Evolutionary conservation across 345 rosid genomes (phyloP).

Genomic region (Aethionema arabicum): DNA sequence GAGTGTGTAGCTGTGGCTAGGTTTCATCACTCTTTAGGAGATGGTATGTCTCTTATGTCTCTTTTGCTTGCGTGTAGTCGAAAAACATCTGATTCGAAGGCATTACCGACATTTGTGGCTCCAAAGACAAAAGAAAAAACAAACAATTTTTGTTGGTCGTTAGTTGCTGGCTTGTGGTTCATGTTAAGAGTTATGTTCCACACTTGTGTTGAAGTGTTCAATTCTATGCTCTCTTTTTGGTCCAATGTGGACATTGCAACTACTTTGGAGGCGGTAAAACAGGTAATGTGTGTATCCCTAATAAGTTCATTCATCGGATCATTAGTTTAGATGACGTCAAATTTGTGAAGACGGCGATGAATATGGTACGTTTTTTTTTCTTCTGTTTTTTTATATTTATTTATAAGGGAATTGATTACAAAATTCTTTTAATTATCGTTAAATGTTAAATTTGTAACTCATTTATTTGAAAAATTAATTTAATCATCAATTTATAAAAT

Average conservation of each 20-base stretch:
- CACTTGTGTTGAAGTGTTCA: slow-evolving; percentile 44
- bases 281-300: slow-evolving; percentile 4
- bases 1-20: slow-evolving; percentile 39
- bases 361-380: slow-evolving; percentile 27
- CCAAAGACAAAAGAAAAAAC: slow-evolving; percentile 10
- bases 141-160: slow-evolving; percentile 7
- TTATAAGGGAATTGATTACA: background rate
- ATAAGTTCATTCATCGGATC: slow-evolving; percentile 43
- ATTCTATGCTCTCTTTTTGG: slow-evolving; percentile 30
- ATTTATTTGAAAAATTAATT: too few relatives aligned
- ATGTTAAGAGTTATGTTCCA: slow-evolving; percentile 41
- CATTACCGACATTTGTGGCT: slow-evolving; percentile 41
- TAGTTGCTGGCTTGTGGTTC: slow-evolving; percentile 42
- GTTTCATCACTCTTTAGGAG: slow-evolving; percentile 56
- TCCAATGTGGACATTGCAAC: slow-evolving; percentile 37
- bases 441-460: too few relatives aligned
- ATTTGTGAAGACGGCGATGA: slow-evolving; percentile 21
- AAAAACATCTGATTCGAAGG: slow-evolving; percentile 47
- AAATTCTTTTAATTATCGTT: too few relatives aligned
- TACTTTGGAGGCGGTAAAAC: slow-evolving; percentile 41
- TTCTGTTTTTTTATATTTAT: too few relatives aligned
- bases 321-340: slow-evolving; percentile 57
- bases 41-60: slow-evolving; percentile 62
- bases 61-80: slow-evolving; percentile 52
- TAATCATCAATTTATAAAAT: too few relatives aligned